These are phyloP conservation scores for Scorias spongiosa DNA, from an alignment of 2,329 filamentous ascomycete species.

Conservation along the genomic window DNA sequence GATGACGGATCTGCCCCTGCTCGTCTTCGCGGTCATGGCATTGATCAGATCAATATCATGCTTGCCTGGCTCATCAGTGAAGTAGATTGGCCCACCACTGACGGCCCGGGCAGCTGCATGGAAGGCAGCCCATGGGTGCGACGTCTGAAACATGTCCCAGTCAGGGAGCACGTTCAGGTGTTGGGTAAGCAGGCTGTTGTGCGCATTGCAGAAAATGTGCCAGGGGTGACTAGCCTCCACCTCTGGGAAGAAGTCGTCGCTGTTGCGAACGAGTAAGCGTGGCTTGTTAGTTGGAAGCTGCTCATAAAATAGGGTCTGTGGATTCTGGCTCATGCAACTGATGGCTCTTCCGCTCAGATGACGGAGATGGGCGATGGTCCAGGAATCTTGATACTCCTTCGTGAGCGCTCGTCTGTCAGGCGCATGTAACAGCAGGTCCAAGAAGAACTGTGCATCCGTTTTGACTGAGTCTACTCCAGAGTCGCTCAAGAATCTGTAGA, in stretches of 20 bases:
- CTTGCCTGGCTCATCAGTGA: slow-evolving; percentile 75
- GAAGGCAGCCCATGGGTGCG: slow-evolving; percentile 57
- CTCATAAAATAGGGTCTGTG: slow-evolving; percentile 71
- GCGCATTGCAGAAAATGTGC: slow-evolving; percentile 90
- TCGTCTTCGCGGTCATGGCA: slow-evolving; percentile 66
- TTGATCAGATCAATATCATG: slow-evolving; percentile 62
- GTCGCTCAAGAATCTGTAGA: slow-evolving; percentile 65
- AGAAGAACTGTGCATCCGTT: slow-evolving; percentile 80
- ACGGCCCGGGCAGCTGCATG: slow-evolving; percentile 84
- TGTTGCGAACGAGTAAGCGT: slow-evolving; percentile 64
- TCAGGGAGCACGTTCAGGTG: slow-evolving; percentile 80
- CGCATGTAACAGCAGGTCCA: slow-evolving; percentile 60
- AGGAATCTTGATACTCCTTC: slow-evolving; percentile 67
- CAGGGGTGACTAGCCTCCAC: slow-evolving; percentile 70
- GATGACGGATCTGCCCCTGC: slow-evolving; percentile 59
- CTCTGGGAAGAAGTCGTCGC: slow-evolving; percentile 82
- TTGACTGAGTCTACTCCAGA: slow-evolving; percentile 78
- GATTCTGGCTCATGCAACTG: slow-evolving; percentile 88
- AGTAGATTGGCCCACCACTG: slow-evolving; percentile 82
- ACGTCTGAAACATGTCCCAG: slow-evolving; percentile 62
- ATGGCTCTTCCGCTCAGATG: slow-evolving; percentile 68
- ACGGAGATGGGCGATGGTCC: slow-evolving; percentile 61
- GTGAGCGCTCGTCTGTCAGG: slow-evolving; percentile 57
- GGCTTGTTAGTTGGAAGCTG: slow-evolving; percentile 66
- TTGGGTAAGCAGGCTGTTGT: slow-evolving; percentile 69